Conservation (phyloP, 352 stramenopile species). For the Elongisporangium undulatum region DNA sequence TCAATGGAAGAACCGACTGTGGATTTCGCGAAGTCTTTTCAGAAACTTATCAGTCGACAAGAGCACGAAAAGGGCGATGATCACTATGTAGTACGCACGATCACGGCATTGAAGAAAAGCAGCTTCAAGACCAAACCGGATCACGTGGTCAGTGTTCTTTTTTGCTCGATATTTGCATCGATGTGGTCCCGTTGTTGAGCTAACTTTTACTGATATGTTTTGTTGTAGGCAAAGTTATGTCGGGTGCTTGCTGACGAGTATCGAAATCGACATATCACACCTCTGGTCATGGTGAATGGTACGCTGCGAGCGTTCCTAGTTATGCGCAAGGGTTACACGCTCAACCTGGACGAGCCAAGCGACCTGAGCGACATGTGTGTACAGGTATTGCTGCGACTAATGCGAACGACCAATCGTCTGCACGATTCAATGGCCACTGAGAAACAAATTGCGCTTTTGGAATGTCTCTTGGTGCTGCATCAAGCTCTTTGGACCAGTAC, state of each 20-base stretch:
- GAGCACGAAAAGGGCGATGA: background rate
- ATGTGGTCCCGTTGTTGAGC: background rate
- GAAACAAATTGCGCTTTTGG: background rate
- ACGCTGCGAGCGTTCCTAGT: background rate
- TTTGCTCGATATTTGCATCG: background rate
- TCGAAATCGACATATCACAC: background rate
- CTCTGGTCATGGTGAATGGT: background rate
- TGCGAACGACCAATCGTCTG: background rate
- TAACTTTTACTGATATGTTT: background rate
- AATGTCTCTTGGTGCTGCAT: background rate
- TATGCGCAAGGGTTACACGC: background rate
- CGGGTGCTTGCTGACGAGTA: background rate
- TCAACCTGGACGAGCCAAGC: background rate
- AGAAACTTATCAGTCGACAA: background rate
- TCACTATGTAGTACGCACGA: background rate
- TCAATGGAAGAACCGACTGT: background rate
- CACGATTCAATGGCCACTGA: background rate
- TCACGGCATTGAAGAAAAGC: background rate
- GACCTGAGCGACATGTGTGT: background rate
- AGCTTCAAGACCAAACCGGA: background rate
- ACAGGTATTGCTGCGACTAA: background rate
- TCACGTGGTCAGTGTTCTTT: background rate
- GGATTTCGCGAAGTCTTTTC: background rate
- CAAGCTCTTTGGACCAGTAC: background rate
- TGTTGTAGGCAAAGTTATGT: background rate